Conservation (phyloP, 1,139 yeast genomes). For the Saccharomycopsis crataegensis region DNA sequence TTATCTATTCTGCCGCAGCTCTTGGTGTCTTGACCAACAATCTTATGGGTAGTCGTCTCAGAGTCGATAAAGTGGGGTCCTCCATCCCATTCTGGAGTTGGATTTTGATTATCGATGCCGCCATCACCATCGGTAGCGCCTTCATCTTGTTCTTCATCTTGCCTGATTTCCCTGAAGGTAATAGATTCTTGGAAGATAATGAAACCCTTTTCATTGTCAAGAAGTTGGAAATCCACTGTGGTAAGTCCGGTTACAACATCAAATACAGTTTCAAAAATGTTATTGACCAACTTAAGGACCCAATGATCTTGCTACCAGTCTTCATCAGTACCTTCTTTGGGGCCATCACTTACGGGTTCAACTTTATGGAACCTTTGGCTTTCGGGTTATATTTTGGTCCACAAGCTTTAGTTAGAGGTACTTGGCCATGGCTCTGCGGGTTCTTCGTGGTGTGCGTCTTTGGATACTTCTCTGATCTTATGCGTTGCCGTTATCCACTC, state of each 20-base stretch:
- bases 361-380: background rate
- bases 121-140: constrained; percentile 30
- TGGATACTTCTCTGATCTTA: constrained; percentile 29
- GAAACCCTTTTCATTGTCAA: constrained; percentile 45
- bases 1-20: constrained; percentile 16
- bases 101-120: constrained; percentile 68
- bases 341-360: background rate
- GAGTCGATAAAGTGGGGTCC: constrained; percentile 19
- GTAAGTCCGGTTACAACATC: constrained; percentile 35
- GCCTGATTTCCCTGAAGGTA: constrained; percentile 50
- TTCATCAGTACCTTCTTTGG: constrained; percentile 28
- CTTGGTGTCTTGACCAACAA: constrained; percentile 35
- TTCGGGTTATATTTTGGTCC: background rate
- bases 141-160: constrained; percentile 42
- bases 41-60: constrained; percentile 32
- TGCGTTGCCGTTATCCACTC: constrained; percentile 41
- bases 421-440: constrained; percentile 8
- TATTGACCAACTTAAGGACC: constrained; percentile 38
- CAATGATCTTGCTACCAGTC: constrained; percentile 47
- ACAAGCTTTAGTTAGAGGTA: background rate
- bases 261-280: constrained; percentile 1
- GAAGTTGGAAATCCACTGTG: constrained; percentile 46
- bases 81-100: constrained; percentile 54
- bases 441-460: background rate
- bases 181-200: constrained; percentile 42